Evolutionary conservation across 2,329 filamentous ascomycete species (phyloP).

Genomic region (Aspergillus fischeri): DNA sequence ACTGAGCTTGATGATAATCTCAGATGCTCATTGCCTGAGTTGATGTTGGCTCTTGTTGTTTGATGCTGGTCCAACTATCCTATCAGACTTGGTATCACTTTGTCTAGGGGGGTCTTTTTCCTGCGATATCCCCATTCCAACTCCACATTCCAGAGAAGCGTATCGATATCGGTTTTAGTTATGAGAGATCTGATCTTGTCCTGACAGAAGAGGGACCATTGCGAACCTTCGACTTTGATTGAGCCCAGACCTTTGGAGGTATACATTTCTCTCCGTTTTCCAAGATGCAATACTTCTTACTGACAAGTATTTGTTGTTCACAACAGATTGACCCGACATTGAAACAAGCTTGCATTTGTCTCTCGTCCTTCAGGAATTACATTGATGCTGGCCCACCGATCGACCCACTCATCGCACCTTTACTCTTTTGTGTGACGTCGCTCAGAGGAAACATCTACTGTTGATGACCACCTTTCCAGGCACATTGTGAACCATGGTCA

Average conservation of each 20-base stretch:
- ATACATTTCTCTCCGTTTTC: background rate
- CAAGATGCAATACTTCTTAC: too few relatives aligned
- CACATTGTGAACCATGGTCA: constrained; percentile 23
- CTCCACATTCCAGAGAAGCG: background rate
- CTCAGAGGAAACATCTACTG: background rate
- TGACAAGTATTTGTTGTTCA: background rate
- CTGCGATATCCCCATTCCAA: background rate
- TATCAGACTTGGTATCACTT: background rate
- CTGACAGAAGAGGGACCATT: background rate
- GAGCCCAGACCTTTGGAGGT: background rate
- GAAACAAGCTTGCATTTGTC: background rate
- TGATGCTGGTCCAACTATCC: background rate
- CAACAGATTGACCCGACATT: background rate
- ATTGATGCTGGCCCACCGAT: constrained; percentile 9
- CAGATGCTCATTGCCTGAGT: background rate
- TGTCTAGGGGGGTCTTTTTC: background rate
- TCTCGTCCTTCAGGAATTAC: background rate
- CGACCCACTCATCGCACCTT: background rate
- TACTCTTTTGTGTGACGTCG: constrained; percentile 1
- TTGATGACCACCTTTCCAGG: background rate
- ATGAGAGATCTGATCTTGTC: background rate
- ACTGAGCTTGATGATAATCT: background rate
- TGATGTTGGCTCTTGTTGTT: background rate
- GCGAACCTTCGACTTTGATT: background rate
- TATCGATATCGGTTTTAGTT: background rate